Percentiles rank a stretch among this genome's conserved stretches.
phyloP scores from a whole-genome alignment of 2,329 filamentous ascomycete genomes.

The Torrubiella hemipterigena region DNA sequence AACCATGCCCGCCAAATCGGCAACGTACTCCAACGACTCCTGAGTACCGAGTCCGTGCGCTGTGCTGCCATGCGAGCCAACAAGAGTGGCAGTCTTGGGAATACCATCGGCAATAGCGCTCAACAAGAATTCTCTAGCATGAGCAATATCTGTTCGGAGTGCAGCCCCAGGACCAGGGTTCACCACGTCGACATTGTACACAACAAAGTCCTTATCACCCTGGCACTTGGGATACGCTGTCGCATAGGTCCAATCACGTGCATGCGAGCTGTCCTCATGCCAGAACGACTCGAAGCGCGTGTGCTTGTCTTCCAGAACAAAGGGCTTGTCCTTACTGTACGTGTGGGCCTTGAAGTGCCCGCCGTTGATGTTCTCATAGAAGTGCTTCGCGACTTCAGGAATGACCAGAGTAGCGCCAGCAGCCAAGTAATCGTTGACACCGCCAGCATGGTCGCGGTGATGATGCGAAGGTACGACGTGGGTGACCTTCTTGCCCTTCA shows the following conservation, averaged over 20 bases:
- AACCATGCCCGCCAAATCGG: background rate
- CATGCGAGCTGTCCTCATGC: background rate
- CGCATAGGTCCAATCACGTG: background rate
- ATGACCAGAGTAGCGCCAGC: slow-evolving; percentile 1
- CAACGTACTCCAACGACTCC: background rate
- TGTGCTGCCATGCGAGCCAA: background rate
- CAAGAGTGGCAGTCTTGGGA: background rate
- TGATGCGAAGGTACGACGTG: slow-evolving; percentile 1
- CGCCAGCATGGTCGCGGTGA: background rate
- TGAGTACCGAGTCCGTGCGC: background rate
- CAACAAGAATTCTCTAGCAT: background rate
- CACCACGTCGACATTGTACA: background rate
- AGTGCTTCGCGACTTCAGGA: slow-evolving; percentile 1
- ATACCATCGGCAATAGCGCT: slow-evolving; percentile 1
- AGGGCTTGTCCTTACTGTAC: background rate
- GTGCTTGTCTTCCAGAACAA: background rate
- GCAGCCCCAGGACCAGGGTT: background rate
- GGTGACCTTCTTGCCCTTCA: background rate
- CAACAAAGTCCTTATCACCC: background rate
- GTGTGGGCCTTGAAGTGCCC: background rate
- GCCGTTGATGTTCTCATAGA: background rate
- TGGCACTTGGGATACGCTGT: background rate
- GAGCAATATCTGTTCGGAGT: background rate
- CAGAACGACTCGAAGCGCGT: background rate
- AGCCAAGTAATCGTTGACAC: background rate